These are phyloP conservation scores for Fusarium nelsonii DNA, from an alignment of 2,329 filamentous ascomycete genomes.

Conservation along the genomic window DNA sequence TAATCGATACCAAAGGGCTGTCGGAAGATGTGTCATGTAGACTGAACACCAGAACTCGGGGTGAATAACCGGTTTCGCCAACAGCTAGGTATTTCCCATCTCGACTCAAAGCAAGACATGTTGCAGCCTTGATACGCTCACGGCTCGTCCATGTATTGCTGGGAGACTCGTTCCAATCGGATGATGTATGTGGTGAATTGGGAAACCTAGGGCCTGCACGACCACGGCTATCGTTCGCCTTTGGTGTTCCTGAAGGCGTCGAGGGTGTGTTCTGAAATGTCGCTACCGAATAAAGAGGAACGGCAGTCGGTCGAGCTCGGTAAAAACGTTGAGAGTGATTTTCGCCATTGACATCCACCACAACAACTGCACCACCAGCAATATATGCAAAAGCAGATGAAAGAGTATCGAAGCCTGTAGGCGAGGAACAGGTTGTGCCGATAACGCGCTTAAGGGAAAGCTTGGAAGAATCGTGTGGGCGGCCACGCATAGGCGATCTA, in stretches of 20 bases:
- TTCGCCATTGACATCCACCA: slow-evolving; percentile 81
- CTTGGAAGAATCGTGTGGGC: slow-evolving; percentile 66
- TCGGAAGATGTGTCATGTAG: slow-evolving; percentile 85
- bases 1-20: slow-evolving; percentile 83
- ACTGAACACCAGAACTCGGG: slow-evolving; percentile 90
- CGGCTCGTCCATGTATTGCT: slow-evolving; percentile 87
- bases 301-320: slow-evolving; percentile 82
- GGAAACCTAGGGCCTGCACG: slow-evolving; percentile 62
- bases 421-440: slow-evolving; percentile 87
- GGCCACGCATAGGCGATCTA: slow-evolving; percentile 71
- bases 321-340: slow-evolving; percentile 85
- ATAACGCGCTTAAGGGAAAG: slow-evolving; percentile 87
- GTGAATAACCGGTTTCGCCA: slow-evolving; percentile 94
- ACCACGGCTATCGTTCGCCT: slow-evolving; percentile 73
- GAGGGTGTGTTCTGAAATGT: slow-evolving; percentile 64
- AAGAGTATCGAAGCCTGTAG: slow-evolving; percentile 87
- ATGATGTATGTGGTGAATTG: slow-evolving; percentile 60
- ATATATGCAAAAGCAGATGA: slow-evolving; percentile 87
- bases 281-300: slow-evolving; percentile 72
- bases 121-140: slow-evolving; percentile 94
- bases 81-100: slow-evolving; percentile 91
- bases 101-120: slow-evolving; percentile 87
- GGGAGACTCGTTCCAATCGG: slow-evolving; percentile 72
- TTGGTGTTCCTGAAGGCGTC: slow-evolving; percentile 66
- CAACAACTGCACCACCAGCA: slow-evolving; percentile 92